These are phyloP conservation scores for Neoascochyta sp. DNA, from an alignment of 2,329 filamentous ascomycete species.

Conservation along the genomic window DNA sequence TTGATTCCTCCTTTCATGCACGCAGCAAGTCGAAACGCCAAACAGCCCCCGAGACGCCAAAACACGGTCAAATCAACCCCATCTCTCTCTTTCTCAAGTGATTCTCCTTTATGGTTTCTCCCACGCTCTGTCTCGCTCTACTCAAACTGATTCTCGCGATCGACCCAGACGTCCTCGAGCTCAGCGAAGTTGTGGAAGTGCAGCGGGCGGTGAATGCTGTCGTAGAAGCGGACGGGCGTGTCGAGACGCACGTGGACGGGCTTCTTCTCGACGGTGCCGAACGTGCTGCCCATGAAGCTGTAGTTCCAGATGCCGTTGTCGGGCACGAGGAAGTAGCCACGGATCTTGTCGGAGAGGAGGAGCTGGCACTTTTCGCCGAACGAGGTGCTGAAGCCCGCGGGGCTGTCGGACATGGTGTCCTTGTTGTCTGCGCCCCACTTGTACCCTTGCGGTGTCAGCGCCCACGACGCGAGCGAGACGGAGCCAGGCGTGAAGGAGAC, in stretches of 20 bases:
- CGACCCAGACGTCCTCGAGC: slow-evolving; percentile 94
- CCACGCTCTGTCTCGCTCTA: slow-evolving; percentile 42
- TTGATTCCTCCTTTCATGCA: slow-evolving; percentile 5
- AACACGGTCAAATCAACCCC: slow-evolving; percentile 1
- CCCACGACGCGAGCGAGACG: slow-evolving; percentile 91
- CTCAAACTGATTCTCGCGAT: slow-evolving; percentile 88
- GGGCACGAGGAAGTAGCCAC: slow-evolving; percentile 93
- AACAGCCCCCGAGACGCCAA: background rate
- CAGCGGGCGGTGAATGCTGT: slow-evolving; percentile 82
- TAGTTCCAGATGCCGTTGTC: slow-evolving; percentile 94
- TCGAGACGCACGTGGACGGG: slow-evolving; percentile 89
- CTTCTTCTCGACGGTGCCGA: slow-evolving; percentile 86
- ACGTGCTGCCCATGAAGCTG: slow-evolving; percentile 91
- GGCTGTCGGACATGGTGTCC: slow-evolving; percentile 87
- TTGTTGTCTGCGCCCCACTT: slow-evolving; percentile 97
- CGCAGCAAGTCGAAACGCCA: slow-evolving; percentile 10
- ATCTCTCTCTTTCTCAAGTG: background rate
- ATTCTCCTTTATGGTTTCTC: background rate
- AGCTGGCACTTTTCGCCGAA: slow-evolving; percentile 97
- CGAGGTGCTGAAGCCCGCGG: slow-evolving; percentile 82
- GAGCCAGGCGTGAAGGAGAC: slow-evolving; percentile 96
- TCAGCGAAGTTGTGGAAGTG: slow-evolving; percentile 98
- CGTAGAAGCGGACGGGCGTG: slow-evolving; percentile 84
- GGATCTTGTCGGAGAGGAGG: slow-evolving; percentile 85
- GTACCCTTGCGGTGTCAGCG: slow-evolving; percentile 84